Conservation (phyloP, 2,329 filamentous ascomycete genomes). For the Ophiostoma sp. region DNA sequence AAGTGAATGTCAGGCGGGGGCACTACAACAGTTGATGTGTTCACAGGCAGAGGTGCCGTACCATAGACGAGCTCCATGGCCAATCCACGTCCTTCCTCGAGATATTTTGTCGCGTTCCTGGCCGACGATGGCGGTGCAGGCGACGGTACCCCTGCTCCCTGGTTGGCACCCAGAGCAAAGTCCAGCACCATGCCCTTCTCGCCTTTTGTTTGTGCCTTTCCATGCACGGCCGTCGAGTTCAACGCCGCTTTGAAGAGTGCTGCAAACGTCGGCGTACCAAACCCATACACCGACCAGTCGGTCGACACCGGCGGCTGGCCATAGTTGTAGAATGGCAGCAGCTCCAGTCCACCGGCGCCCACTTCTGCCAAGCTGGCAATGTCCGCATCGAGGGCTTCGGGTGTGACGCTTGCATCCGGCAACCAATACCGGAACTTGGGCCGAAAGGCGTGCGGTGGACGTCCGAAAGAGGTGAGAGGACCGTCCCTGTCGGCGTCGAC, state of each 20-base stretch:
- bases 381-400: conserved; percentile 28
- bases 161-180: conserved; percentile 33
- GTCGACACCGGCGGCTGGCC: conserved; percentile 31
- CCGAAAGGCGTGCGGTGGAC: conserved; percentile 24
- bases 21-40: conserved; percentile 13
- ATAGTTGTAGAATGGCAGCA: conserved; percentile 35
- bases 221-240: conserved; percentile 20
- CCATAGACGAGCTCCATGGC: conserved; percentile 38
- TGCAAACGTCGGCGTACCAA: conserved; percentile 39
- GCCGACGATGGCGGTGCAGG: conserved; percentile 11
- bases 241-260: conserved; percentile 29
- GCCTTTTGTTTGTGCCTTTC: neutral
- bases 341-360: conserved; percentile 34
- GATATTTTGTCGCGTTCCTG: neutral
- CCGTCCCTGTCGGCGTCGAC: neutral
- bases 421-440: conserved; percentile 35
- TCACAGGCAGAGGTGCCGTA: conserved; percentile 34
- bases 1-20: conserved; percentile 28
- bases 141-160: conserved; percentile 33
- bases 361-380: conserved; percentile 28
- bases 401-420: conserved; percentile 33
- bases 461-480: conserved; percentile 11
- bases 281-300: conserved; percentile 43
- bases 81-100: conserved; percentile 37
- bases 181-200: conserved; percentile 29